Base-by-base conservation (phyloP, 2,329 filamentous ascomycete genomes). In the Aspergillus ustus region DNA sequence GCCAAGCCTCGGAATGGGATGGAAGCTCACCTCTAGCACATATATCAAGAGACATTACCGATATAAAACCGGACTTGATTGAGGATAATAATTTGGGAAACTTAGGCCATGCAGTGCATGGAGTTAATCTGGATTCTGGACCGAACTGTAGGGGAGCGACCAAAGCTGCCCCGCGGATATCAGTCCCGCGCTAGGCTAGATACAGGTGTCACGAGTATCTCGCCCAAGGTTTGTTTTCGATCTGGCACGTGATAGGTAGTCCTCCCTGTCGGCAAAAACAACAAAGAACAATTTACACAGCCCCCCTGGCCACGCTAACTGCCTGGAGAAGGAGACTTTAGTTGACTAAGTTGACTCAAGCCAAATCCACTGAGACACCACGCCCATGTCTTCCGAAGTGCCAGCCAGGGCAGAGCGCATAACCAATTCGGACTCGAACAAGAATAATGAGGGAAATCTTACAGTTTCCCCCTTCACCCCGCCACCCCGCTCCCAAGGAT, bases 401-500 rank as follows among this genome's bases (percentile, higher is more conserved):
- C 13, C 19, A 28, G 34, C 13, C 19, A 28, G 44, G 9, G 48
- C 40, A 57, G 37, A 54, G 45, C 6, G 31, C 13, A 40, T 29
- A 31, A 20, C 54, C 44, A 25, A 50, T 50, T 31, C 22, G 44
- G 29, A n/a, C 22, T 43, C 45, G 31, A 57, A 28, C 31, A 31
- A 57, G 31, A 57, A 28, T 20, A 31, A 57, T 40, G 9, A 25
- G 19, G 17, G 31, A 19, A 15, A 29, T 28, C 25, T 46, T 53
- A 37, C 56, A 58, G 48, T 45, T 44, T 29, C 48, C 19, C 40
- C 19, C 17, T 37, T 37, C 49, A 37, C 57, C 57, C 57, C 57
- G 51, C 57, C 50, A 52, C 57, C 57, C 57, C 57, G 43, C 57
- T 28, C 44, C 54, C 44, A 56, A 15, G 15, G 34, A 13, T 15